These are phyloP conservation scores for Blastobotrys peoriensis DNA, from an alignment of 805 yeast species.

Conservation along the genomic window DNA sequence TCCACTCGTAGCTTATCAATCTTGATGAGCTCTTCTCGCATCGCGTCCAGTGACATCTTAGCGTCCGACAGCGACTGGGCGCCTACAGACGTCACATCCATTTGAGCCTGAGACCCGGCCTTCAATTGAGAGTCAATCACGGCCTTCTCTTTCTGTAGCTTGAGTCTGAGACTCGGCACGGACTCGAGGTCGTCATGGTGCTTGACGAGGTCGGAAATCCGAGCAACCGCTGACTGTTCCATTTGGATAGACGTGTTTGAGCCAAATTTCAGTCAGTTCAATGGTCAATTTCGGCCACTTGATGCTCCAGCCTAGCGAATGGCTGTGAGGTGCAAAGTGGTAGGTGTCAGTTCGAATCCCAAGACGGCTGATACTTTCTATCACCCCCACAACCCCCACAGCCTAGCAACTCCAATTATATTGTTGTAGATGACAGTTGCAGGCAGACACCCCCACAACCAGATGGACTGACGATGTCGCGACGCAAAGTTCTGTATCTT, in stretches of 20 bases:
- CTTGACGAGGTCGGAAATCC: slow-evolving; percentile 22
- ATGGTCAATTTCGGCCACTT: no score
- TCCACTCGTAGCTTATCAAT: slow-evolving; percentile 49
- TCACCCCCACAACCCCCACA: no score
- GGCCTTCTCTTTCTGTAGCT: slow-evolving; percentile 52
- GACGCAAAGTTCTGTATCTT: slow-evolving; percentile 25
- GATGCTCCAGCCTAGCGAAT: no score
- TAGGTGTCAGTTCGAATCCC: no score
- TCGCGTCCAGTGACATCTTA: slow-evolving; percentile 35
- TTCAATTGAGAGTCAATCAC: slow-evolving; percentile 70
- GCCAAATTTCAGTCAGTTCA: no score
- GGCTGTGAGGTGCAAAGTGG: no score
- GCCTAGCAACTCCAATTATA: no score
- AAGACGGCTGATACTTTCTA: no score
- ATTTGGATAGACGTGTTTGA: no score
- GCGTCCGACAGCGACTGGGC: slow-evolving; percentile 33
- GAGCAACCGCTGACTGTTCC: slow-evolving; percentile 15
- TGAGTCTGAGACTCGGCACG: slow-evolving; percentile 29
- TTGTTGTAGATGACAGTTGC: no score
- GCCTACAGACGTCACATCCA: slow-evolving; percentile 45
- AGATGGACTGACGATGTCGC: no score
- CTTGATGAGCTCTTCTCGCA: slow-evolving; percentile 25
- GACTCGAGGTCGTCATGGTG: slow-evolving; percentile 31
- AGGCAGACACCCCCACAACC: no score
- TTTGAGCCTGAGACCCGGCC: slow-evolving; percentile 60